Evolutionary conservation across 371 early-diverging fungal genomes (phyloP).

Genomic region (Mortierella sp.): DNA sequence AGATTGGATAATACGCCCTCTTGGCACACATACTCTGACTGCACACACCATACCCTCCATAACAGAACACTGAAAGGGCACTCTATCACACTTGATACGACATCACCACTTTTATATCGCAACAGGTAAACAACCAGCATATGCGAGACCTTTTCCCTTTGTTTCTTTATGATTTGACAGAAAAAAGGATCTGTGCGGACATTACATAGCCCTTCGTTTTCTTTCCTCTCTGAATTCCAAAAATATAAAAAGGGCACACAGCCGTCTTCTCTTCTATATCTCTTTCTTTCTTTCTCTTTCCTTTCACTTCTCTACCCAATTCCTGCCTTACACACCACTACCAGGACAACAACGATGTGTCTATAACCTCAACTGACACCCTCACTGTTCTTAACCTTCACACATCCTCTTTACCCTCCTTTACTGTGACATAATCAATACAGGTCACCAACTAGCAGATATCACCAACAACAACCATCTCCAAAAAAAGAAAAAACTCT

Average conservation of each 20-base stretch:
- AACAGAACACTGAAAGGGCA: no score
- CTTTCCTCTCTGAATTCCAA: neutral
- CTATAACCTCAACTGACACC: neutral
- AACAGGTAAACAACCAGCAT: neutral
- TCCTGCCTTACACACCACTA: neutral
- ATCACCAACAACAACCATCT: neutral
- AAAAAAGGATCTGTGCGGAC: slow-evolving; percentile 4
- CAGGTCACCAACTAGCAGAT: neutral
- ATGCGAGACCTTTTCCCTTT: neutral
- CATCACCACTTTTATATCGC: neutral
- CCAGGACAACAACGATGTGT: neutral
- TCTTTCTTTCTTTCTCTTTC: neutral
- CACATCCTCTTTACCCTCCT: no score
- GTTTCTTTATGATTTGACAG: neutral
- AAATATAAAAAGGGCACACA: neutral
- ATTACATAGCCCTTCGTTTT: neutral
- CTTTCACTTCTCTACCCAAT: no score
- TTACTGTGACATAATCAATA: neutral
- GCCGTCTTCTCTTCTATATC: neutral
- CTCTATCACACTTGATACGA: no score
- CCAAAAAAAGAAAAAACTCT: neutral
- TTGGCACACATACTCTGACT: no score
- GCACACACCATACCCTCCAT: no score
- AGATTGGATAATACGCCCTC: no score
- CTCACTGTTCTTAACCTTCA: neutral